These are phyloP conservation scores for Spergularia azorica DNA, from an alignment of 179 eudicot species.

Conservation along the genomic window DNA sequence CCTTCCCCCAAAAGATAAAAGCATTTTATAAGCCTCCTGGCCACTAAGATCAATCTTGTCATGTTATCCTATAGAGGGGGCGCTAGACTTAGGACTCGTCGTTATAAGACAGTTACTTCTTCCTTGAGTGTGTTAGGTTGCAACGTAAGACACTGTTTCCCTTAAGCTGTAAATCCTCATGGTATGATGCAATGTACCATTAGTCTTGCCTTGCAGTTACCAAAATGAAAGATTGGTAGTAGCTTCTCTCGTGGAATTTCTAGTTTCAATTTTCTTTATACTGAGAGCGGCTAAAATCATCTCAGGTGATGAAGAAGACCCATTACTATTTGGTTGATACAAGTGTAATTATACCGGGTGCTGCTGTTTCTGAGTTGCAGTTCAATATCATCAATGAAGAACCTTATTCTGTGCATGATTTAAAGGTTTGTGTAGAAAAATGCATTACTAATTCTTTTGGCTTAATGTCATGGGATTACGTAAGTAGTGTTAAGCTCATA, in stretches of 20 bases:
- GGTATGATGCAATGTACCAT: not conserved
- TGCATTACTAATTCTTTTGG: not conserved
- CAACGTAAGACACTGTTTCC: not conserved
- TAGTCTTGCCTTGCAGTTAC: not conserved
- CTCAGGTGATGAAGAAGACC: conserved; percentile 98
- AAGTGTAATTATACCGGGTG: conserved; percentile 79
- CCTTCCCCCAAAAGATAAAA: too few species aligned
- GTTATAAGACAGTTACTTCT: not conserved
- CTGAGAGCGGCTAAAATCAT: conserved; percentile 19
- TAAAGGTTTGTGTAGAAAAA: conserved; percentile 55
- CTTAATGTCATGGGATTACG: not conserved
- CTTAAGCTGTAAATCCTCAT: too few species aligned
- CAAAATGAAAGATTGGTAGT: not conserved
- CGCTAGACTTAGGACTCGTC: not conserved
- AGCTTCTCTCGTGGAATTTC: not conserved
- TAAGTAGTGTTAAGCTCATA: not conserved
- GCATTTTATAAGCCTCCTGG: too few species aligned
- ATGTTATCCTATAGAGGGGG: not conserved
- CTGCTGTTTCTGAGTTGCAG: conserved; percentile 93
- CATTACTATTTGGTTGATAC: conserved; percentile 94
- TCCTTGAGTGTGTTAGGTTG: not conserved
- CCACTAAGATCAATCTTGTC: too few species aligned
- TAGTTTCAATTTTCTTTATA: not conserved
- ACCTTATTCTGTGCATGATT: conserved; percentile 70
- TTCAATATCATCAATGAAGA: conserved; percentile 80